Percentiles rank a stretch among this genome's conserved stretches.
Conservation (phyloP, 768 basidiomycete genomes). For the Amanita rubescens region DNA sequence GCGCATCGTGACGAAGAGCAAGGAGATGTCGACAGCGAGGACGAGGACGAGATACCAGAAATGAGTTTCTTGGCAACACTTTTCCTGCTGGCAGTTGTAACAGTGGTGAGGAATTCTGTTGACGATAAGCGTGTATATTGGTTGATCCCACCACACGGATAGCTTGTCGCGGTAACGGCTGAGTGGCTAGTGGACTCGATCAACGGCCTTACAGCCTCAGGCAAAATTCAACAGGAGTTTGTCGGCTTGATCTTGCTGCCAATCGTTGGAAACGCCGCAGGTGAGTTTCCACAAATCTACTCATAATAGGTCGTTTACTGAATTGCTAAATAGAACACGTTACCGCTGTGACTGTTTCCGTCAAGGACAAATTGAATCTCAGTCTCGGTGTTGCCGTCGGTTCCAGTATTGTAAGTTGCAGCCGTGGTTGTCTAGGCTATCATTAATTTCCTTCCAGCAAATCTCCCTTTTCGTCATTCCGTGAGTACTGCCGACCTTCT, state of each 20-base stretch:
- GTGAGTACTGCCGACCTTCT: constrained; percentile 29
- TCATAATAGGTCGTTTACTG: constrained; percentile 3
- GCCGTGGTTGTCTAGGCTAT: neutral
- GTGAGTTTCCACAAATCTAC: constrained; percentile 23
- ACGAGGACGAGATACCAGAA: constrained; percentile 42
- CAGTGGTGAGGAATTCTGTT: constrained; percentile 53
- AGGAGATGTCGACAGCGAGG: constrained; percentile 22
- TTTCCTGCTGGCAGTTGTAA: constrained; percentile 47
- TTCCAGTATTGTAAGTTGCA: constrained; percentile 59
- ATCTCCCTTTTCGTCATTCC: constrained; percentile 82
- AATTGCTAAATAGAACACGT: constrained; percentile 66
- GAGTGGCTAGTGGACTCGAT: constrained; percentile 81
- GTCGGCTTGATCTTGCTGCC: constrained; percentile 83
- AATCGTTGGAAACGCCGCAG: constrained; percentile 85
- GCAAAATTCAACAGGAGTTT: constrained; percentile 66
- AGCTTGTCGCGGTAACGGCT: constrained; percentile 58
- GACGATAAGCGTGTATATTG: constrained; percentile 11
- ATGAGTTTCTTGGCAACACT: constrained; percentile 50
- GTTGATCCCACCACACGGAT: constrained; percentile 16
- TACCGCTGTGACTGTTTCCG: constrained; percentile 86
- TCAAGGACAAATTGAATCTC: constrained; percentile 83
- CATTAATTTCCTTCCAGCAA: constrained; percentile 42
- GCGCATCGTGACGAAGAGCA: constrained; percentile 3
- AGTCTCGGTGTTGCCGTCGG: constrained; percentile 89
- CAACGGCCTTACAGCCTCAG: constrained; percentile 52